These are phyloP conservation scores for Coccomyxa subellipsoidea DNA, from an alignment of 163 green algal genomes.

Conservation along the genomic window DNA sequence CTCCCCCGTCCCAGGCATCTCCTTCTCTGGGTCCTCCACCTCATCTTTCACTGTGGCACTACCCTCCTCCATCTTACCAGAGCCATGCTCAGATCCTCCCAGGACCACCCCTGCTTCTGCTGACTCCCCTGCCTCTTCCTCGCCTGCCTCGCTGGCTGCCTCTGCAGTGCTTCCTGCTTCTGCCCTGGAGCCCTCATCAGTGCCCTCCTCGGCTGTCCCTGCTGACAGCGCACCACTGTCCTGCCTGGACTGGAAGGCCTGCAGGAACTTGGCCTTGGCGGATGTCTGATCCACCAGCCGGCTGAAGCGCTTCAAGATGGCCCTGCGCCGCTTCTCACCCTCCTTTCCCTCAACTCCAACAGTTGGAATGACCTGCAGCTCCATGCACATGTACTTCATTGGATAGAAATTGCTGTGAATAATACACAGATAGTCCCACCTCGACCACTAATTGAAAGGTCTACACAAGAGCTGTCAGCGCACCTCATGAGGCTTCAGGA, in stretches of 20 bases:
- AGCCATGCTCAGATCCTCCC: neutral
- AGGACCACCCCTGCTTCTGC: neutral
- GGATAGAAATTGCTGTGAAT: no score
- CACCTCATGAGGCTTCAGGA: constrained; percentile 57
- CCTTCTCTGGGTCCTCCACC: neutral
- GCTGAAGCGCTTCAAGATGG: constrained; percentile 72
- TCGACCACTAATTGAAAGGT: neutral
- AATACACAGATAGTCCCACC: no score
- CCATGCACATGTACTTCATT: no score
- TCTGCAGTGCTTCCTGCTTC: neutral
- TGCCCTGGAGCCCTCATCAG: no score
- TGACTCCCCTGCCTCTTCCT: neutral
- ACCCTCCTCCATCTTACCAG: neutral
- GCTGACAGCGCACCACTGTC: neutral
- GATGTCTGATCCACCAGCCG: constrained; percentile 65
- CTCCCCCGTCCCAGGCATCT: neutral
- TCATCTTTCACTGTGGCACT: neutral
- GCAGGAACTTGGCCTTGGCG: constrained; percentile 67
- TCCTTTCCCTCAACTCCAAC: constrained; percentile 58
- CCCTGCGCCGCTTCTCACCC: constrained; percentile 32
- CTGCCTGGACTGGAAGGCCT: neutral
- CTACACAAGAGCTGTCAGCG: neutral
- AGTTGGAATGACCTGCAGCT: constrained; percentile 72
- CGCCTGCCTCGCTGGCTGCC: constrained; percentile 10
- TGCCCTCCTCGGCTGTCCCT: neutral